Conservation (phyloP, 78 protist species). For the Andalucia godoyi region DNA sequence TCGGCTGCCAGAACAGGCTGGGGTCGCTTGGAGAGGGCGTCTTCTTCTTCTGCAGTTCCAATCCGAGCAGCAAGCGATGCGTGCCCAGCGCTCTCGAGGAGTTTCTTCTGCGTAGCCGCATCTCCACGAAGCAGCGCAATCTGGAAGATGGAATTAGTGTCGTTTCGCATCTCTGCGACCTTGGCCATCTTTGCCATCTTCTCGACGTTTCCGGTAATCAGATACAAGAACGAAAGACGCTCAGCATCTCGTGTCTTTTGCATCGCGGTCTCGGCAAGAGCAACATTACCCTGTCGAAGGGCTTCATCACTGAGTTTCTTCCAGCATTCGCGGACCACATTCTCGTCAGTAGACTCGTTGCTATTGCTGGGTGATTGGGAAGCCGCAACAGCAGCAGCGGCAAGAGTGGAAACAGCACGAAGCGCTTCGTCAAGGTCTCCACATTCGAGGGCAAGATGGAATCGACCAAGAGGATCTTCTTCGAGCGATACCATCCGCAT, state of each 20-base stretch:
- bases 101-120: constrained; percentile 51
- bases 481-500: constrained; percentile 90
- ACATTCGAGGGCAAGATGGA: constrained; percentile 92
- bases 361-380: constrained; percentile 17
- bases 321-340: no score
- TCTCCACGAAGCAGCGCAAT: constrained; percentile 83
- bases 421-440: constrained; percentile 85
- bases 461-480: constrained; percentile 81
- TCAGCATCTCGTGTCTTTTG: constrained; percentile 54
- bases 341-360: no score
- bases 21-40: no score
- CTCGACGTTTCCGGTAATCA: constrained; percentile 84
- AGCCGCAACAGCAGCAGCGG: neutral
- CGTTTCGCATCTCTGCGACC: constrained; percentile 55
- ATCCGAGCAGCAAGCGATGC: no score
- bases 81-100: constrained; percentile 50
- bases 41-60: no score
- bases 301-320: constrained; percentile 71
- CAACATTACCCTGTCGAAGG: constrained; percentile 74
- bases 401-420: neutral
- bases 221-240: constrained; percentile 81
- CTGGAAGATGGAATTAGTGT: constrained; percentile 65
- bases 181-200: constrained; percentile 58
- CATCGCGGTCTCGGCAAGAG: constrained; percentile 83
- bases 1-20: no score